Conservation (phyloP, 345 rosid species). For the Eucalyptus tenuipes region DNA sequence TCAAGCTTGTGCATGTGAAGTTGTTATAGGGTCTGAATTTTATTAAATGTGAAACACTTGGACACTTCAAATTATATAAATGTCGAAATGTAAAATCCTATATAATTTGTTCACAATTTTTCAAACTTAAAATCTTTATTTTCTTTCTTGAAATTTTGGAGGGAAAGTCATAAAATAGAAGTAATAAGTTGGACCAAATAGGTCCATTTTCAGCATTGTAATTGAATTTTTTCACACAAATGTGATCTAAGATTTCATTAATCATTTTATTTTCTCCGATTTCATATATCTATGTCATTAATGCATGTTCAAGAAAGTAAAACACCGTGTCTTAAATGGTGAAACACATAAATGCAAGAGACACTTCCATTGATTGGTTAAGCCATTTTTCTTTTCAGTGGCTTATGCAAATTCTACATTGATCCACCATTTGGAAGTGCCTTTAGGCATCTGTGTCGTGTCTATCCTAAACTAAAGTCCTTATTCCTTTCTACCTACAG, state of each 20-base stretch:
- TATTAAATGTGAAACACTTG: not conserved
- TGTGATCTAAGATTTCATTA: not conserved
- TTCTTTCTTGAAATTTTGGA: not conserved
- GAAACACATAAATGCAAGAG: not conserved
- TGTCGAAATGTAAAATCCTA: not conserved
- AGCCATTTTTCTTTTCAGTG: not conserved
- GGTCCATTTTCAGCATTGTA: not conserved
- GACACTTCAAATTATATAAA: not conserved
- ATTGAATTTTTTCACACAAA: not conserved
- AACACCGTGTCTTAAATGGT: not conserved
- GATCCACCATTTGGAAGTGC: not conserved
- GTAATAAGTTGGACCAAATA: not conserved
- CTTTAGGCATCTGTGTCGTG: not conserved
- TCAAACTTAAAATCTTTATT: not conserved
- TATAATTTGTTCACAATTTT: not conserved
- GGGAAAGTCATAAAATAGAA: not conserved
- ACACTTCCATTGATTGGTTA: not conserved
- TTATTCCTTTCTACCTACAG: conserved; percentile 20
- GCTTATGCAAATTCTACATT: not conserved
- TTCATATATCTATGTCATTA: not conserved
- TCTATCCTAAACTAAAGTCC: not conserved
- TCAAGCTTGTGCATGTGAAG: not conserved
- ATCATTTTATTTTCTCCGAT: not conserved
- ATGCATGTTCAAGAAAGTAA: not conserved
- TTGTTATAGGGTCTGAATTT: not conserved